Conservation (phyloP, 2,329 filamentous ascomycete species). For the Aaosphaeria arxii region DNA sequence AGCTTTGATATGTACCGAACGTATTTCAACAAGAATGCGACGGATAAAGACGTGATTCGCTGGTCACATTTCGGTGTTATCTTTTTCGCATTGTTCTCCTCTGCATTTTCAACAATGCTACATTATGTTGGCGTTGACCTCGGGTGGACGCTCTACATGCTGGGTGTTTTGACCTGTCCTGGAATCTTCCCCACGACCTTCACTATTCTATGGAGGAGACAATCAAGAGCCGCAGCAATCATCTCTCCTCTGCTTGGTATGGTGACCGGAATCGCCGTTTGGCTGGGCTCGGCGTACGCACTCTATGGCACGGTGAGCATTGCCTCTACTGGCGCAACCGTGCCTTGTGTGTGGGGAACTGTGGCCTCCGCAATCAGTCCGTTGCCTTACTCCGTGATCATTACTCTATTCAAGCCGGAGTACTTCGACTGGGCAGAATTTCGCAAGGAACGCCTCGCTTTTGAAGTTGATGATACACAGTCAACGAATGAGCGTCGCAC, state of each 20-base stretch:
- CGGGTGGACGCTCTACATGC: constrained; percentile 55
- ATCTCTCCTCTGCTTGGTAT: constrained; percentile 51
- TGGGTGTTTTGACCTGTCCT: constrained; percentile 52
- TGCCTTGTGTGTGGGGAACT: constrained; percentile 55
- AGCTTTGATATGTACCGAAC: constrained; percentile 54
- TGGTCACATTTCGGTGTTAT: constrained; percentile 54
- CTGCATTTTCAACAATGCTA: constrained; percentile 51
- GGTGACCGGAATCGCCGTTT: constrained; percentile 51
- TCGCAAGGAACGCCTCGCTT: constrained; percentile 41
- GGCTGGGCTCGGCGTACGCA: constrained; percentile 49
- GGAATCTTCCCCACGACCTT: constrained; percentile 55
- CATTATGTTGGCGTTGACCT: constrained; percentile 55
- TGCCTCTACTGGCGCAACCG: constrained; percentile 45
- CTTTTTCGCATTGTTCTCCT: constrained; percentile 51
- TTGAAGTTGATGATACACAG: constrained; percentile 21
- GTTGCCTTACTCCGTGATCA: constrained; percentile 44
- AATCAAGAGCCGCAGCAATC: constrained; percentile 50
- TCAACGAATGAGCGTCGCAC: neutral
- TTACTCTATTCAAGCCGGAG: constrained; percentile 46
- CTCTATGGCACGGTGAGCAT: constrained; percentile 50
- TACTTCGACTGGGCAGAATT: constrained; percentile 43
- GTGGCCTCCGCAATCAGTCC: constrained; percentile 47
- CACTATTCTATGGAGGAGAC: constrained; percentile 52
- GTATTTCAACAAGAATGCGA: constrained; percentile 48
- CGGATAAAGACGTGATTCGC: constrained; percentile 49